Conservation (phyloP, 106 monocot genomes). For the Chionographis japonica region DNA sequence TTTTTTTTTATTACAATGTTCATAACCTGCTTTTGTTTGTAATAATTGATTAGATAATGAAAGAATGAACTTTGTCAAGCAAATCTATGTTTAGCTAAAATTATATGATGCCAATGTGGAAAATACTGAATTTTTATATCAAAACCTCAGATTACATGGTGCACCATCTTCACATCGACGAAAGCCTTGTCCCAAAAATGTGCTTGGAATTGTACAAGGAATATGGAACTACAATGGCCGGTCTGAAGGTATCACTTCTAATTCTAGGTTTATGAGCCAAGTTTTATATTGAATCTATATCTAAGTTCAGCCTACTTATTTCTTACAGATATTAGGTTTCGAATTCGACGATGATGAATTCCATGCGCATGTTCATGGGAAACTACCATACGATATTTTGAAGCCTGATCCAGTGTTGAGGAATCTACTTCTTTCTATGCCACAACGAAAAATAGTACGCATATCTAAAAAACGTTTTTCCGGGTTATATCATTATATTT, state of each 20-base stretch:
- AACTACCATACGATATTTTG: slow-evolving; percentile 66
- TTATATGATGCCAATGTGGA: not conserved
- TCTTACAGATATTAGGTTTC: slow-evolving; percentile 52
- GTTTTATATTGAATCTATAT: not conserved
- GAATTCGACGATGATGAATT: slow-evolving; percentile 80
- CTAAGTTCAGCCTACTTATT: not conserved
- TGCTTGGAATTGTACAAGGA: slow-evolving; percentile 84
- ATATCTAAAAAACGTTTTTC: not conserved
- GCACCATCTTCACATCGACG: slow-evolving; percentile 71
- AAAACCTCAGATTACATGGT: slow-evolving; percentile 70
- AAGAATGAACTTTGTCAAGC: not conserved
- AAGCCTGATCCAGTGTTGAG: slow-evolving; percentile 71
- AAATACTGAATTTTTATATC: not conserved
- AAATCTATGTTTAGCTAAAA: not conserved
- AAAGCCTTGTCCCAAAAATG: slow-evolving; percentile 64
- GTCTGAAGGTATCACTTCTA: slow-evolving; percentile 54
- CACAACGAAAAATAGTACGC: slow-evolving; percentile 70
- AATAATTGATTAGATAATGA: not conserved
- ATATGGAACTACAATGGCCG: slow-evolving; percentile 88
- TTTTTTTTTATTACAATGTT: too few relatives aligned
- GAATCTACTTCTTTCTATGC: slow-evolving; percentile 72
- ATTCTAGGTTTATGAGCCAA: not conserved
- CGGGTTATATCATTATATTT: not conserved
- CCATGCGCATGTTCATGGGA: slow-evolving; percentile 76
- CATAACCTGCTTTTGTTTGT: not conserved